phyloP scores from a whole-genome alignment of 192 early-diverging fungal species.

The Entrophospora sp. region DNA sequence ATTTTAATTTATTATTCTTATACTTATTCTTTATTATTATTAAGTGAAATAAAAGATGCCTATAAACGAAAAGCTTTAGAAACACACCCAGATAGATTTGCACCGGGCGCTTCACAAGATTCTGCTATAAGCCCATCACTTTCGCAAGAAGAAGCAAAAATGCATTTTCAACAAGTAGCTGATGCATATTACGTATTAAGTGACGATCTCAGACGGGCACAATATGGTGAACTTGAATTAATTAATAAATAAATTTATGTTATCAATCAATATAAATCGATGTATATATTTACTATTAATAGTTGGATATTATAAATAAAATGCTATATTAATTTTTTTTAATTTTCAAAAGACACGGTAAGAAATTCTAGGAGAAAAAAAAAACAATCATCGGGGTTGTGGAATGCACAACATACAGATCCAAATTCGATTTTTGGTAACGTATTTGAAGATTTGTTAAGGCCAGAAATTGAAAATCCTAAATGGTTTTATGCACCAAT shows the following conservation, averaged over 20 bases:
- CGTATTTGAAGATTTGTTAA: conserved; percentile 77
- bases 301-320: background rate
- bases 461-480: conserved; percentile 56
- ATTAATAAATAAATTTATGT: no score
- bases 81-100: conserved; percentile 61
- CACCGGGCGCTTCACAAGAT: conserved; percentile 39
- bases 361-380: background rate
- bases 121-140: conserved; percentile 22
- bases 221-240: conserved; percentile 39
- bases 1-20: background rate
- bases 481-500: conserved; percentile 55
- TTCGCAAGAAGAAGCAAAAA: conserved; percentile 28
- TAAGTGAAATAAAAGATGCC: conserved; percentile 62
- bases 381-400: conserved; percentile 2
- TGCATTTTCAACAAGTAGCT: conserved; percentile 62
- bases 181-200: conserved; percentile 75
- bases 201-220: conserved; percentile 30
- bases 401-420: conserved; percentile 32
- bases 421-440: conserved; percentile 61
- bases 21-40: background rate
- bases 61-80: conserved; percentile 68
- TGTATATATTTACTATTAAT: background rate
- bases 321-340: no score
- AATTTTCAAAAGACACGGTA: background rate
- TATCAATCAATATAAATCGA: no score